Evolutionary conservation across 495 filamentous ascomycete genomes (phyloP), one percentile per base, ranked within the genome.

Genomic region (Lepidopterella palustris): DNA sequence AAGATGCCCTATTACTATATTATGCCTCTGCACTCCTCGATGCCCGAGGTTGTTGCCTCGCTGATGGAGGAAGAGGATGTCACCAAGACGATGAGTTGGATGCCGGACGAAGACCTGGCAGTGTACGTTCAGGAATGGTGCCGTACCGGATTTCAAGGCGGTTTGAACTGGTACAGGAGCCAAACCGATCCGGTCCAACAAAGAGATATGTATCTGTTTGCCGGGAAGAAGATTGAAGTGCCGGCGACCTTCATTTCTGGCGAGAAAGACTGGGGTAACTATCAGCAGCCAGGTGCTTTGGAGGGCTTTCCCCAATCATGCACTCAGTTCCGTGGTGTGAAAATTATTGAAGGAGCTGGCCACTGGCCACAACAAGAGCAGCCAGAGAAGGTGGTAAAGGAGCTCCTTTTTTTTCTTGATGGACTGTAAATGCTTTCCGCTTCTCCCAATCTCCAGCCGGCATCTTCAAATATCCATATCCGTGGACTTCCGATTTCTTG

Each of bases 71-170:
- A 63, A 31, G 83, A 86, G 65, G 74, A 73, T 47, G 63, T 56
- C 10, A 58, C 40, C 23, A 60, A 56, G 31, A 74, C 70, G 2
- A 58, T 66, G 18, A 8, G 68, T 1, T 88, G 84, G 84, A 71
- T 88, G 9, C 65, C 78, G 1, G 73, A 77, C 40, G 71, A 79
- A 0, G 85, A 84, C 18, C 72, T 89, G 4, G 71, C 68, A 9
- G 75, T 87, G 4, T 89, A 87, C 70, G 78, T 76, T 28, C 63
- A 70, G 9, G 84, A 87, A 55, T 87, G 81, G 73, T 59, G 45
- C 5, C 78, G 85, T n/a, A 87, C 79, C n/a, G 82, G 82, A 0
- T 89, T 87, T 69, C 84, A 87, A 70, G 85, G 86, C 2, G 84
- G 77, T 0, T 66, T 88, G 68, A 88, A 87, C 61, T 87, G 85